Percentiles rank a stretch among this genome's conserved stretches.
These are phyloP conservation scores for Ampelomyces quisqualis DNA, from an alignment of 2,329 filamentous ascomycete genomes.

Conservation along the genomic window DNA sequence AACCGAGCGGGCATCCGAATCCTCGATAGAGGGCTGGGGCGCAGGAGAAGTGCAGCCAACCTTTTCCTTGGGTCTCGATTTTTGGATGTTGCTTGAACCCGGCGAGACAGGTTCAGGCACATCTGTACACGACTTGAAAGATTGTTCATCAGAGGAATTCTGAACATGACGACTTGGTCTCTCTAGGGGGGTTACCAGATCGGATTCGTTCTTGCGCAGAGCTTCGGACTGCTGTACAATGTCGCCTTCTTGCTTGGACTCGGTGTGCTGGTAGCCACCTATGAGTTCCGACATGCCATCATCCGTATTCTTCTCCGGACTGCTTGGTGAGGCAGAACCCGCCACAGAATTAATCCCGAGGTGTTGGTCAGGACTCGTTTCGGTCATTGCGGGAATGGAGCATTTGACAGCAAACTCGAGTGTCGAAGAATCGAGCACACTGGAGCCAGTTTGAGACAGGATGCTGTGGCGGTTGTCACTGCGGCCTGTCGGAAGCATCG, in stretches of 20 bases:
- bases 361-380: constrained; percentile 10
- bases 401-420: constrained; percentile 32
- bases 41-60: constrained; percentile 1
- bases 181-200: constrained; percentile 8
- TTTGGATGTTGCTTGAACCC: constrained; percentile 3
- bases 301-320: constrained; percentile 24
- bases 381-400: constrained; percentile 33
- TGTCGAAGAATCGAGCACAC: constrained; percentile 36
- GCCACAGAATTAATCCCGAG: constrained; percentile 6
- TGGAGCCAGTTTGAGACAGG: constrained; percentile 29
- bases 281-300: constrained; percentile 39
- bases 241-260: constrained; percentile 22
- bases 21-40: constrained; percentile 17
- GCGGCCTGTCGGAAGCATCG: constrained; percentile 1
- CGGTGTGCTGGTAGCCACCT: constrained; percentile 34
- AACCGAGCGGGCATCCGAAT: constrained; percentile 26
- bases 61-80: constrained; percentile 9
- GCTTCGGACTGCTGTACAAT: constrained; percentile 1
- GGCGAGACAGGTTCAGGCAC: constrained; percentile 13
- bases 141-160: constrained; percentile 36
- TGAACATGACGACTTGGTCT: constrained; percentile 26
- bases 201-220: background rate
- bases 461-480: constrained; percentile 21
- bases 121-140: constrained; percentile 38
- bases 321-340: constrained; percentile 4